Evolutionary conservation across 192 early-diverging fungal species (phyloP), one percentile per base, ranked within the genome.

Genomic region (Coemansia sp.): DNA sequence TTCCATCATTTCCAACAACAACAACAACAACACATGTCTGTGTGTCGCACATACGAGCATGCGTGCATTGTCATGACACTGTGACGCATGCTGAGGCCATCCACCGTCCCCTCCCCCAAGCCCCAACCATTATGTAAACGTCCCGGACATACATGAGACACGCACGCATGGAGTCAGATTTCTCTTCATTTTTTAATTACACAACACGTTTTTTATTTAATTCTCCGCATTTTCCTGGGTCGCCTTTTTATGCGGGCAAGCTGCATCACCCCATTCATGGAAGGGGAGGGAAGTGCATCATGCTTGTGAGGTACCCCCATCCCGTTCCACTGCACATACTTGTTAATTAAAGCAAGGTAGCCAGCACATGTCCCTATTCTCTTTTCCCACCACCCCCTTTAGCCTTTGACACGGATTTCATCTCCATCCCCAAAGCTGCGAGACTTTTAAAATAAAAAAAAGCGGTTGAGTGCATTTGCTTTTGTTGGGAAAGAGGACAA

Each of bases 211-310:
- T n/a, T 43, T 22, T 43, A 21, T 43, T 43, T 46, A 46, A 46
- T 46, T 46, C 43, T 46, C 43, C 43, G 43, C 46, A 12, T 50
- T 50, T 50, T 50, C 24, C 22, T 50, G 46, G 46, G 46, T 50
- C 29, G 29, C 29, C 29, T 7, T 10, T 29, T 22, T 11, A 27
- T 14, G 12, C 12, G 14, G 15, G 26, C 22, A 22, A 24, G 24
- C 46, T 50, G 46, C 46, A 50, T 50, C 14, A 22, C 27, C 26
- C 6, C 24, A 11, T 24, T 50, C 24, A 29, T 29, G 46, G 46
- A 27, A 27, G 46, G 46, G n/a, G n/a, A n/a, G n/a, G n/a, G n/a
- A n/a, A n/a, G 46, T 50, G 46, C 46, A 27, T 27, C 46, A 50
- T 50, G 46, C 46, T 50, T 14, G 24, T 50, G 46, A 50, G 46